phyloP scores from a whole-genome alignment of 129 eudicot species.

The Pittosporum tobira region DNA sequence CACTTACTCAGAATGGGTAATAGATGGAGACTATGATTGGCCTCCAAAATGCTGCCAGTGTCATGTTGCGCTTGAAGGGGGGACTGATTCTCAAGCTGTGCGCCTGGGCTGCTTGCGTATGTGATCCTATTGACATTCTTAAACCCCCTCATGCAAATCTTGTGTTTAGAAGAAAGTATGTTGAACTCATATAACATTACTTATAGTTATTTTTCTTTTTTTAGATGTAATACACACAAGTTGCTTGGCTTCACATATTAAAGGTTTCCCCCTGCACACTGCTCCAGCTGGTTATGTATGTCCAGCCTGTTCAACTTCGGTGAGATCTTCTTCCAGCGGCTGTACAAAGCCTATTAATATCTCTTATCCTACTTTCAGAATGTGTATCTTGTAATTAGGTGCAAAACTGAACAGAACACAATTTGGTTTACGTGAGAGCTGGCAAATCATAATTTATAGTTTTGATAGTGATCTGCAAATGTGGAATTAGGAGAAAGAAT shows the following conservation, averaged over 20 bases:
- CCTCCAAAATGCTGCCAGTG: constrained; percentile 85
- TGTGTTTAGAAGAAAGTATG: not conserved
- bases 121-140: constrained; percentile 24
- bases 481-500: not conserved
- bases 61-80: constrained; percentile 56
- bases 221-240: constrained; percentile 76
- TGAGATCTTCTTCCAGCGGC: constrained; percentile 26
- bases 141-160: constrained; percentile 8
- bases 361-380: not conserved
- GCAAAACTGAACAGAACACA: too few species aligned
- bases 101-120: constrained; percentile 96
- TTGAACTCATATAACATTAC: constrained; percentile 2
- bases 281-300: constrained; percentile 95
- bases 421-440: not conserved
- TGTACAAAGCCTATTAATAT: not conserved
- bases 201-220: constrained; percentile 11
- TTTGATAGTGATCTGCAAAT: not conserved
- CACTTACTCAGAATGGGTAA: constrained; percentile 97
- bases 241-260: constrained; percentile 74
- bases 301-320: constrained; percentile 82
- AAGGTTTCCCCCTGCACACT: constrained; percentile 81
- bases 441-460: not conserved
- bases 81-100: constrained; percentile 54
- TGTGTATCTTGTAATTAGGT: too few species aligned
- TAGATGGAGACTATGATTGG: constrained; percentile 97